A percentile compares a stretch with the other conserved stretches of the same genome.
phyloP scores from a whole-genome alignment of 148 eudicot genomes.

The Simmondsia chinensis region DNA sequence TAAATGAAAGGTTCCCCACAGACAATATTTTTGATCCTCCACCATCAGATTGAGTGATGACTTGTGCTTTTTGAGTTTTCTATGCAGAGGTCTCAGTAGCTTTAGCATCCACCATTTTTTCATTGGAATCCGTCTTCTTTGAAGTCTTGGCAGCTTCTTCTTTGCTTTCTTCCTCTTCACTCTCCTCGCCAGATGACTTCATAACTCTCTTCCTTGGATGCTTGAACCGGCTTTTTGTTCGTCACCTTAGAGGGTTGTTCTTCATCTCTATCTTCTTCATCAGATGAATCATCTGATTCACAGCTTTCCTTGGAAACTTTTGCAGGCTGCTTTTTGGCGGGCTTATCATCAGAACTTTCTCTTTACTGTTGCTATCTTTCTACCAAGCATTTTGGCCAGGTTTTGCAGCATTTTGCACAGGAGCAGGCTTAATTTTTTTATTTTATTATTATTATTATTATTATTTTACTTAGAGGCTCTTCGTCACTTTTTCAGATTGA shows the following conservation, averaged over 20 bases:
- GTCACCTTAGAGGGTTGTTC: too few species aligned
- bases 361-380: constrained; percentile 17
- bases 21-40: constrained; percentile 17
- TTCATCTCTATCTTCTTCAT: too few species aligned
- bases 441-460: too few species aligned
- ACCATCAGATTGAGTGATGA: constrained; percentile 34
- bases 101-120: constrained; percentile 65
- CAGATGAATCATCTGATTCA: constrained; percentile 27
- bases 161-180: constrained; percentile 29
- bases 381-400: constrained; percentile 7
- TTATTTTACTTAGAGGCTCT: constrained; percentile 19
- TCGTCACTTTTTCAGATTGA: constrained; percentile 34
- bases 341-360: constrained; percentile 15
- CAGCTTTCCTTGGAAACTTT: constrained; percentile 15
- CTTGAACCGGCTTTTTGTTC: too few species aligned
- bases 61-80: constrained; percentile 51
- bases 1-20: too few species aligned
- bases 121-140: constrained; percentile 49
- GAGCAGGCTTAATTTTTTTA: background rate
- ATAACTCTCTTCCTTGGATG: too few species aligned
- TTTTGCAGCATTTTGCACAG: background rate
- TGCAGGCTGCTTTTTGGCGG: background rate
- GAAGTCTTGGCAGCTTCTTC: constrained; percentile 30
- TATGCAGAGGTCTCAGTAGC: constrained; percentile 16
- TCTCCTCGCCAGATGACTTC: constrained; percentile 32